These are phyloP conservation scores for Termitomyces sp. DNA, from an alignment of 768 basidiomycete genomes.

Conservation along the genomic window DNA sequence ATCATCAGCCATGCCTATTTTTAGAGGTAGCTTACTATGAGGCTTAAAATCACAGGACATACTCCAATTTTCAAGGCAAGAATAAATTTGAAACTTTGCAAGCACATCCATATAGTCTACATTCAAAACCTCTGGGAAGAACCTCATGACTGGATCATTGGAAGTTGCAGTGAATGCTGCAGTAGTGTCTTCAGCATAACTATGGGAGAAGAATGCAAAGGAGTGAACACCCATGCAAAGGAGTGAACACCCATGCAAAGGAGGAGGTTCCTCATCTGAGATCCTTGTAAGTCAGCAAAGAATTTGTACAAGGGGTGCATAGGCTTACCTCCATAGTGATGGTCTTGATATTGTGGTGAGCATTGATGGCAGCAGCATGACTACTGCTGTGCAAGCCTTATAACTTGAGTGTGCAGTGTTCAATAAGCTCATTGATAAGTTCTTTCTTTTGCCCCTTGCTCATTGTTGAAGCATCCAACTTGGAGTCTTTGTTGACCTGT, in stretches of 20 bases:
- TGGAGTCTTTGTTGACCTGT: neutral
- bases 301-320: neutral
- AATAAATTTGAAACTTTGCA: neutral
- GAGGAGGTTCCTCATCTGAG: neutral
- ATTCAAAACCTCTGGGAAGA: neutral
- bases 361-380: neutral
- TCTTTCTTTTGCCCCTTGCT: neutral
- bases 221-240: neutral
- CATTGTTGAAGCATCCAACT: neutral
- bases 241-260: neutral
- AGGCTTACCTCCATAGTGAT: neutral
- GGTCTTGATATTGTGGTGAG: neutral
- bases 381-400: neutral
- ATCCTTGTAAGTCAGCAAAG: neutral
- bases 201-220: neutral
- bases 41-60: too few species aligned
- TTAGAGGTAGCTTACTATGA: too few species aligned
- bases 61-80: neutral
- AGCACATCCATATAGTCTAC: neutral
- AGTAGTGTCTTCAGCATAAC: neutral
- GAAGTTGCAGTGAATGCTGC: neutral
- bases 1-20: too few species aligned
- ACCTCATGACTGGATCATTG: neutral
- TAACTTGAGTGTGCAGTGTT: neutral
- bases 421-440: neutral